A percentile compares a stretch with the other conserved stretches of the same genome.
Conservation (phyloP, 495 filamentous ascomycete species). For the Neurospora intermedia region DNA sequence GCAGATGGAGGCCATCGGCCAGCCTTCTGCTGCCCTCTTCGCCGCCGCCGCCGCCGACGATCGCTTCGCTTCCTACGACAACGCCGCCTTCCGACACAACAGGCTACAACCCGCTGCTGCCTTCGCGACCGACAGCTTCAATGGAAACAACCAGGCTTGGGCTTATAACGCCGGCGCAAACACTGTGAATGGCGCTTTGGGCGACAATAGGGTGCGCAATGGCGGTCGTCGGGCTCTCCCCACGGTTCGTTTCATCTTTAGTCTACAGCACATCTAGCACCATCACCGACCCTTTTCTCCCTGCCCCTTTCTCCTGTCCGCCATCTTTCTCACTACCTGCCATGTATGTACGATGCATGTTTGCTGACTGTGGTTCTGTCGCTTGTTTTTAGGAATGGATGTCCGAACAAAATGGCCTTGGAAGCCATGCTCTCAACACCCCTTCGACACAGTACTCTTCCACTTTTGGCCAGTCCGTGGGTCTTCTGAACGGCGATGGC, state of each 20-base stretch:
- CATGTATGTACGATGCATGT: constrained; percentile 1
- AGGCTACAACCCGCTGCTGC: constrained; percentile 45
- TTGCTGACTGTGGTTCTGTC: constrained; percentile 1
- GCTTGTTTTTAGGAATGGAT: constrained; percentile 35
- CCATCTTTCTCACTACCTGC: background rate
- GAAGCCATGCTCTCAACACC: constrained; percentile 28
- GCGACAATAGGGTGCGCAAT: constrained; percentile 33
- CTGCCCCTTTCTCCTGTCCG: background rate
- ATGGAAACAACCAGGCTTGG: constrained; percentile 41
- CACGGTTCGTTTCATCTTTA: constrained; percentile 27
- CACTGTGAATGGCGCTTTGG: constrained; percentile 38
- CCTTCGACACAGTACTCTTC: constrained; percentile 23
- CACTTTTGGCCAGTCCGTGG: constrained; percentile 17
- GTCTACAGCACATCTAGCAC: background rate
- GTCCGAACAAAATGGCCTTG: constrained; percentile 30
- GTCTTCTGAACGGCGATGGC: constrained; percentile 21
- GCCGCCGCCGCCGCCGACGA: constrained; percentile 31
- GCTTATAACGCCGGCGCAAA: constrained; percentile 36
- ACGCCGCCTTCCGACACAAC: constrained; percentile 48
- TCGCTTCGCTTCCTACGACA: constrained; percentile 38
- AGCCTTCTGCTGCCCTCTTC: constrained; percentile 27
- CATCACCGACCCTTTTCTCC: background rate
- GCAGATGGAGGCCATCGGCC: constrained; percentile 29
- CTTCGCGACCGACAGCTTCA: constrained; percentile 24
- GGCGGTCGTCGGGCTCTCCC: constrained; percentile 37